Conservation (phyloP, 305 asterid genomes). For the Fraxinus baroniana region DNA sequence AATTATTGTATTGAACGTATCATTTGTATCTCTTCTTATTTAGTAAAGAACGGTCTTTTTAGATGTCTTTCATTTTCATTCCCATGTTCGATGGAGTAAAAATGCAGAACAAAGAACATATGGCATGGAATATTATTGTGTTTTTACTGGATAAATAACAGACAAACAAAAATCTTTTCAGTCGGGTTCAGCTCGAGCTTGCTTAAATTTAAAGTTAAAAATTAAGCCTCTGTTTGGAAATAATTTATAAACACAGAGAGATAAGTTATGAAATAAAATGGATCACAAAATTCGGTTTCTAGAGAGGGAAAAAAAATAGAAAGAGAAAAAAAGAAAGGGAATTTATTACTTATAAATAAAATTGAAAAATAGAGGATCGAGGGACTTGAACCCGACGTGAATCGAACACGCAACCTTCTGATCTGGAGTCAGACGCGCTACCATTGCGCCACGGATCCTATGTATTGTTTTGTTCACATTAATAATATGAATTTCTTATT, state of each 20-base stretch:
- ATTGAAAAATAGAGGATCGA: background rate
- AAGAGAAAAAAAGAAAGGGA: too few relatives aligned
- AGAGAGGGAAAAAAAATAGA: too few relatives aligned
- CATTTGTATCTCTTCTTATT: conserved; percentile 33
- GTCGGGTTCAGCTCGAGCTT: background rate
- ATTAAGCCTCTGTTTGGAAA: background rate
- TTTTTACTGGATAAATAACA: background rate
- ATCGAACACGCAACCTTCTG: conserved; percentile 99
- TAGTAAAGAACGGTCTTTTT: background rate
- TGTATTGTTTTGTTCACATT: background rate
- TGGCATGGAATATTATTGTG: background rate
- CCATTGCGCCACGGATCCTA: conserved; percentile 73
- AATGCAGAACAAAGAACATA: background rate
- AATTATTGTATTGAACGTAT: background rate
- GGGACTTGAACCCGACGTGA: conserved; percentile 87
- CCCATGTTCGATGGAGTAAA: background rate
- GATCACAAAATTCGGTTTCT: background rate
- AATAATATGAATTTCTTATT: too few relatives aligned
- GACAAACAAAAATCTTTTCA: too few relatives aligned
- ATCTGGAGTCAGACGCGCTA: conserved; percentile 99
- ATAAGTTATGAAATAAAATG: background rate
- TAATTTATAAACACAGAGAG: too few relatives aligned
- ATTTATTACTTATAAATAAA: too few relatives aligned
- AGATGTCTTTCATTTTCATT: background rate
- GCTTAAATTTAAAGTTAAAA: background rate